A percentile compares a stretch with the other conserved stretches of the same genome.
These are phyloP conservation scores for Cyamopsis tetragonoloba DNA, from an alignment of 306 rosid genomes.

Conservation along the genomic window DNA sequence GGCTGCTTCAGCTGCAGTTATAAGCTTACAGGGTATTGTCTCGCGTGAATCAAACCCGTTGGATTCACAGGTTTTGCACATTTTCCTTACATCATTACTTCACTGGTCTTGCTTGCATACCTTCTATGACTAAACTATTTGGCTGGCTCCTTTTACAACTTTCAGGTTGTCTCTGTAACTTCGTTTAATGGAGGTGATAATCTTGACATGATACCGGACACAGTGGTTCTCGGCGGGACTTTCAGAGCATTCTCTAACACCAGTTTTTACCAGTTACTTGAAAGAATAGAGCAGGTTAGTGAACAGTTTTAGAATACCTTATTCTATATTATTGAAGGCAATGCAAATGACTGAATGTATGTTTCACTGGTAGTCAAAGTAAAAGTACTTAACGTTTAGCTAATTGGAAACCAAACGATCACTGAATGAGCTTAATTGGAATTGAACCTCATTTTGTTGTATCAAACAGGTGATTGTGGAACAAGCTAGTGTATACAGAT, in stretches of 20 bases:
- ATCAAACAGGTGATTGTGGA: conserved; percentile 72
- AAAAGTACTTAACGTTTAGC: no score
- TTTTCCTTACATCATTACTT: no score
- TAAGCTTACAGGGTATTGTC: conserved; percentile 89
- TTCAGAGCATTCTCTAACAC: conserved; percentile 90
- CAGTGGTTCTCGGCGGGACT: conserved; percentile 81
- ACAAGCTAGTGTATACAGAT: conserved; percentile 78
- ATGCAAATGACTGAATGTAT: not conserved
- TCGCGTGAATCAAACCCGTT: conserved; percentile 92
- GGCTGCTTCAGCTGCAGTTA: conserved; percentile 83
- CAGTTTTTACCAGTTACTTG: conserved; percentile 72
- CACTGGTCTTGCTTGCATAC: not conserved
- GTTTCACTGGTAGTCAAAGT: no score
- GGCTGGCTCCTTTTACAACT: not conserved
- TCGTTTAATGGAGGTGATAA: conserved; percentile 73
- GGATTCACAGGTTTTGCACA: conserved; percentile 73
- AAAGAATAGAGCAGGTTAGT: conserved; percentile 77
- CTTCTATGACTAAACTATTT: not conserved
- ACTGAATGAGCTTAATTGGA: not conserved
- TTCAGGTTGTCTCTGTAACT: conserved; percentile 83
- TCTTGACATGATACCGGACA: conserved; percentile 65
- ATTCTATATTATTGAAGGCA: not conserved
- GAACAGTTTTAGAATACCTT: not conserved
- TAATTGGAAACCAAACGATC: no score
- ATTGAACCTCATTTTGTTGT: not conserved